These are phyloP conservation scores for Paxillus rubicundulus DNA, from an alignment of 768 basidiomycete genomes.

Conservation along the genomic window DNA sequence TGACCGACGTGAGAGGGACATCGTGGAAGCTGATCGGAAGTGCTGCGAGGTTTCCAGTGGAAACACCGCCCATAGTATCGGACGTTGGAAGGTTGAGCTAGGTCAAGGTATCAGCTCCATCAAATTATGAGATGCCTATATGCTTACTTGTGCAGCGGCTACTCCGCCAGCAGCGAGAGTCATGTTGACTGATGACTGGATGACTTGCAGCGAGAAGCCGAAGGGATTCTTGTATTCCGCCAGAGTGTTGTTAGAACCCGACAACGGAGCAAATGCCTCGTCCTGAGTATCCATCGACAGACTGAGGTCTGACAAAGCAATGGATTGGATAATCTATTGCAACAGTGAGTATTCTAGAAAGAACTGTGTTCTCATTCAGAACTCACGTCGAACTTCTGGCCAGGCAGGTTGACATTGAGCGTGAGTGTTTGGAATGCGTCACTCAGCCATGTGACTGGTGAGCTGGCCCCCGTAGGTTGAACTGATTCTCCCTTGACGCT, in stretches of 20 bases:
- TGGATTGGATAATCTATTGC: conserved; percentile 58
- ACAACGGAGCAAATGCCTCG: conserved; percentile 58
- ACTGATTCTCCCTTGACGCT: conserved; percentile 58
- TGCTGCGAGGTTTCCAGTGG: conserved; percentile 65
- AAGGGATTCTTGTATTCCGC: conserved; percentile 72
- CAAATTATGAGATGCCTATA: neutral
- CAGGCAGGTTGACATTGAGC: conserved; percentile 60
- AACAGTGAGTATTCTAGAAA: neutral
- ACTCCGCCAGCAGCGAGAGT: conserved; percentile 46
- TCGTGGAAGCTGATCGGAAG: conserved; percentile 58
- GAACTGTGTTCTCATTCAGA: neutral
- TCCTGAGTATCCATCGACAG: conserved; percentile 49
- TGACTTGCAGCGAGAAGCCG: conserved; percentile 69
- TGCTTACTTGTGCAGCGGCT: conserved; percentile 51
- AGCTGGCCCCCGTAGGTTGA: conserved; percentile 50
- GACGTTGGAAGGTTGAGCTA: conserved; percentile 52
- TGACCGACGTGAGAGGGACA: conserved; percentile 53
- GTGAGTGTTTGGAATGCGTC: conserved; percentile 68
- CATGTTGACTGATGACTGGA: conserved; percentile 54
- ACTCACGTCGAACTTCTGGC: conserved; percentile 51
- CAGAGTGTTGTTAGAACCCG: conserved; percentile 53
- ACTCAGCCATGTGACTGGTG: conserved; percentile 60
- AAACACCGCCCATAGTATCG: conserved; percentile 55
- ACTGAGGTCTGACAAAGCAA: conserved; percentile 55
- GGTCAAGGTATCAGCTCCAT: neutral